These are phyloP conservation scores for Aspergillus heteromorphus DNA, from an alignment of 495 filamentous ascomycete genomes.

Conservation along the genomic window DNA sequence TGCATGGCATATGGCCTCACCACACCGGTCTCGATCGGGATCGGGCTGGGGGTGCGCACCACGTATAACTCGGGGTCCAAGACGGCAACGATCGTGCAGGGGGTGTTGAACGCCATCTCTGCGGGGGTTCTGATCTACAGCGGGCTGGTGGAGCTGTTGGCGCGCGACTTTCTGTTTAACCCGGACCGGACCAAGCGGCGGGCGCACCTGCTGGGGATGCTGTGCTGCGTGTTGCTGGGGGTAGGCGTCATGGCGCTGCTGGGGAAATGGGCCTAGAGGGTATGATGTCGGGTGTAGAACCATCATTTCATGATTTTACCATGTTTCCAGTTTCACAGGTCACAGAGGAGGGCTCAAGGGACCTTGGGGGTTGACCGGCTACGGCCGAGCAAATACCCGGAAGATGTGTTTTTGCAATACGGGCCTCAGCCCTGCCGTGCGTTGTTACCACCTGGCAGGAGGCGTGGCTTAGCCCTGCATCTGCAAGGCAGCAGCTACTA, in stretches of 20 bases:
- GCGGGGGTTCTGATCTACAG: constrained; percentile 33
- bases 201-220: constrained; percentile 24
- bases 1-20: constrained; percentile 28
- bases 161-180: constrained; percentile 33
- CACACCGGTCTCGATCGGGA: constrained; percentile 30
- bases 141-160: constrained; percentile 31
- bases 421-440: background rate
- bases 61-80: constrained; percentile 24
- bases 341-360: background rate
- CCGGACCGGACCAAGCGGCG: constrained; percentile 27
- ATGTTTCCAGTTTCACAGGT: too few relatives aligned
- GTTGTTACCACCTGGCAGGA: background rate
- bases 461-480: background rate
- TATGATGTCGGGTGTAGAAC: background rate
- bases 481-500: background rate
- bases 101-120: constrained; percentile 28
- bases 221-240: constrained; percentile 21
- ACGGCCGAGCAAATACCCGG: background rate
- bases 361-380: background rate
- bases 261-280: constrained; percentile 32
- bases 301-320: too few relatives aligned
- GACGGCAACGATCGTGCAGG: constrained; percentile 29
- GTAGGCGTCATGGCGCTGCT: constrained; percentile 28
- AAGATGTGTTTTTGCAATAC: background rate
- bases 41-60: constrained; percentile 28